Conservation (phyloP, 2,329 filamentous ascomycete genomes). For the Phialemoniopsis sp. region DNA sequence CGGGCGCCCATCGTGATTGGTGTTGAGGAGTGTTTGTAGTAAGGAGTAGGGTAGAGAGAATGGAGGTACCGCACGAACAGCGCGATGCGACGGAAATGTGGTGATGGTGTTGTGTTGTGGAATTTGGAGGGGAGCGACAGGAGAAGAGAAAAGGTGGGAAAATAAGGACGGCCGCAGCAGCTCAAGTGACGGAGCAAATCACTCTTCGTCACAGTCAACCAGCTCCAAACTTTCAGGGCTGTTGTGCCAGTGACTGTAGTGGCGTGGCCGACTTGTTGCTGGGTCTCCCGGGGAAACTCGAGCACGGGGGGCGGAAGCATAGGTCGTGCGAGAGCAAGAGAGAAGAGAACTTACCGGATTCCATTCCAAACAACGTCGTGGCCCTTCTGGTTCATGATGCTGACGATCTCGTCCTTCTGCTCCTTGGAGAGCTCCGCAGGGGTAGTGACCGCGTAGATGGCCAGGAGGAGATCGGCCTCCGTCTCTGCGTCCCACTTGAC, state of each 20-base stretch:
- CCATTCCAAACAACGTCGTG: constrained; percentile 26
- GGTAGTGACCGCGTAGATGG: constrained; percentile 12
- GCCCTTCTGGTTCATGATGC: constrained; percentile 14
- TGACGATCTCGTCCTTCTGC: constrained; percentile 16
- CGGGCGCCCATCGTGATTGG: too few relatives aligned
- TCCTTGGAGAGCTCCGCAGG: constrained; percentile 11
- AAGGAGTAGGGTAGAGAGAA: background rate
- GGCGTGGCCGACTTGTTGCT: too few relatives aligned
- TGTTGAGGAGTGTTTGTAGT: too few relatives aligned
- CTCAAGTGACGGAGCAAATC: too few relatives aligned
- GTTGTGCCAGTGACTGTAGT: too few relatives aligned
- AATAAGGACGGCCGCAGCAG: too few relatives aligned
- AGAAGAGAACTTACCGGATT: constrained; percentile 23
- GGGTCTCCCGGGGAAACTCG: constrained; percentile 1
- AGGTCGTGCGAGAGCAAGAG: background rate
- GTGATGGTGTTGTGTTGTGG: background rate
- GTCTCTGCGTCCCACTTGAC: constrained; percentile 20
- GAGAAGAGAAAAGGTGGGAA: too few relatives aligned
- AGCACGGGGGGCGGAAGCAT: constrained; percentile 2
- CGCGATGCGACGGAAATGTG: background rate
- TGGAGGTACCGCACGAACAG: background rate
- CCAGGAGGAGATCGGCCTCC: constrained; percentile 18
- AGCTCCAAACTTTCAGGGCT: too few relatives aligned
- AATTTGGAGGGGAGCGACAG: too few relatives aligned
- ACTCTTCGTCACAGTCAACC: too few relatives aligned